Base-by-base conservation (phyloP, 2,329 filamentous ascomycete species). In the Cytospora paraplurivora region DNA sequence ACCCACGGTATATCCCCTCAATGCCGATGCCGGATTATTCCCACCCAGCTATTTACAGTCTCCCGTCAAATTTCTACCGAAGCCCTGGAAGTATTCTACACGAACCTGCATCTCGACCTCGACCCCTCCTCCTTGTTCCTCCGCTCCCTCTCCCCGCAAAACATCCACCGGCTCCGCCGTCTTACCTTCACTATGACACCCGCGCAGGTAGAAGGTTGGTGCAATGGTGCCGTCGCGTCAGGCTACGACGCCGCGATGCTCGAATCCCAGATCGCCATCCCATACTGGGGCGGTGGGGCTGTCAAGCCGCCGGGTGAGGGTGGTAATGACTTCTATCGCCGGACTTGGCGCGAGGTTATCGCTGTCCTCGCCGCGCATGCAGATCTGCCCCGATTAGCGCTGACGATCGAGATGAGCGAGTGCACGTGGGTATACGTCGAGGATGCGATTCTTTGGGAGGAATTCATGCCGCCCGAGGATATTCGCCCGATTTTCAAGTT, bases 151-250 rank as follows among this genome's bases (percentile, higher is more conserved):
- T 44, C 41, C 7, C 53, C 53, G 53, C 53, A 35, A 11, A 35
- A 41, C 1, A 35, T 35, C 19, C 19, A 15, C 13, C 53, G 35
- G 2, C 27, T 57, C 1, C 54, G 49, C 11, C 54, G 34, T 27
- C 15, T 62, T 33, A n/a, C 19, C 6, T 62, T 62, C 59, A 62
- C 53, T 19, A 62, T 57, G 34, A 62, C 44, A n/a, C 19, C 11
- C 7, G 59, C 53, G 15, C 53, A 62, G 35, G 32, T 33, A 10
- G 59, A 62, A 6, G 44, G 47, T 35, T 62, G 53, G 59, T 21
- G 41, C 34, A 10, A 6, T 4, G 59, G 53, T 0, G 59, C 59
- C 15, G 44, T 50, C 11, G 53, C 59, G 2, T 33, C 41, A 10
- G 52, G 53, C 6, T 62, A 56, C 34, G 8, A 27, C 27, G 27